phyloP scores from a whole-genome alignment of 1,139 yeast genomes.

The Wickerhamiella infanticola region DNA sequence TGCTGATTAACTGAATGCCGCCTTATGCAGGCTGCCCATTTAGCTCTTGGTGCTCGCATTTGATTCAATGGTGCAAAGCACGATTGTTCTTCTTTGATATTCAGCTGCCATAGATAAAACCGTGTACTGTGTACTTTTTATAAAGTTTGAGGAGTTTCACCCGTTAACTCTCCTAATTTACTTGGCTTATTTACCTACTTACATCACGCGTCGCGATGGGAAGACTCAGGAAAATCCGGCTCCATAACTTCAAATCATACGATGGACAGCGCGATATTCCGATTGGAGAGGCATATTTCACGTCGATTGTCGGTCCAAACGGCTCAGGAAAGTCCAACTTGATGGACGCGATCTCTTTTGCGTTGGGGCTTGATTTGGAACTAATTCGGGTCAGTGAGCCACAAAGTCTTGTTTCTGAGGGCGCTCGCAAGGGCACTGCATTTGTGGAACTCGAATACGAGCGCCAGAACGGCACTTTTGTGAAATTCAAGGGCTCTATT shows the following conservation, averaged over 20 bases:
- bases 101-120: too few species aligned
- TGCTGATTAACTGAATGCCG: neutral
- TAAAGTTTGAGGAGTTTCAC: too few species aligned
- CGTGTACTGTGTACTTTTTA: too few species aligned
- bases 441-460: conserved; percentile 31
- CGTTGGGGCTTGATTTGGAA: conserved; percentile 65
- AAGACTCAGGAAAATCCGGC: conserved; percentile 29
- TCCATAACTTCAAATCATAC: conserved; percentile 83
- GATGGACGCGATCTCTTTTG: conserved; percentile 53
- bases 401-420: conserved; percentile 70
- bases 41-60: too few species aligned
- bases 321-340: conserved; percentile 77
- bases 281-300: conserved; percentile 55
- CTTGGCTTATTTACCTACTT: too few species aligned
- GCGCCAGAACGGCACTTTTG: conserved; percentile 31
- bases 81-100: too few species aligned
- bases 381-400: conserved; percentile 64
- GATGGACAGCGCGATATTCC: conserved; percentile 35
- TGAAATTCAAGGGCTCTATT: conserved; percentile 7
- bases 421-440: conserved; percentile 25
- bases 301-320: conserved; percentile 92
- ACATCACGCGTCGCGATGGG: conserved; percentile 2
- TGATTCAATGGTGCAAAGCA: too few species aligned
- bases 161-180: too few species aligned
- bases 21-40: too few species aligned